A percentile compares a stretch with the other conserved stretches of the same genome.
phyloP scores from a whole-genome alignment of 2,329 filamentous ascomycete species.

The Zymoseptoria pseudotritici region DNA sequence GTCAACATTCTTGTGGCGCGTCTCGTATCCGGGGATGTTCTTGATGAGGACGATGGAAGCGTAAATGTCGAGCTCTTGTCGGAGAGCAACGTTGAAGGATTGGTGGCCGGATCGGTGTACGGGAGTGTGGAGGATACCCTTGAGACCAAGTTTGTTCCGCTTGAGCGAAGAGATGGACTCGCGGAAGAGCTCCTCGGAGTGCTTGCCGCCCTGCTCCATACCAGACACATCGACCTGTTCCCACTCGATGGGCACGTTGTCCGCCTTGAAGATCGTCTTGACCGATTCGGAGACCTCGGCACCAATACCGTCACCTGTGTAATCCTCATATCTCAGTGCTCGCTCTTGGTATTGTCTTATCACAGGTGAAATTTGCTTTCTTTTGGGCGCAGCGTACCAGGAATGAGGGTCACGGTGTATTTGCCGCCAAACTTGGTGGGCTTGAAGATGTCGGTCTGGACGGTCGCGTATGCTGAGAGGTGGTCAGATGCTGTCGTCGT shows the following conservation, averaged over 20 bases:
- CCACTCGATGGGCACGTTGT: constrained; percentile 98
- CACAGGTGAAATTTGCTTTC: constrained; percentile 15
- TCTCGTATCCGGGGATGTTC: constrained; percentile 98
- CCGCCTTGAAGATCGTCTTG: constrained; percentile 99
- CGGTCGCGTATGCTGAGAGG: constrained; percentile 59
- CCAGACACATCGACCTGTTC: constrained; percentile 96
- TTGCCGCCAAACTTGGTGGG: constrained; percentile 98
- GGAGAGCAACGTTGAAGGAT: constrained; percentile 98
- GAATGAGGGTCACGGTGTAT: constrained; percentile 97
- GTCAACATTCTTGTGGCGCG: constrained; percentile 93
- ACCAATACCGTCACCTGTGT: constrained; percentile 77
- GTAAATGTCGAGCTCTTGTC: constrained; percentile 99
- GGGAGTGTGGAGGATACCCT: constrained; percentile 97
- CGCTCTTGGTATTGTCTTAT: constrained; percentile 12
- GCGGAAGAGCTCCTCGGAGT: constrained; percentile 90
- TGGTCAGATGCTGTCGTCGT: constrained; percentile 17
- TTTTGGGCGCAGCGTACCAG: constrained; percentile 60
- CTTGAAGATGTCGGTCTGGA: constrained; percentile 96
- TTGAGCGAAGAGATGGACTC: constrained; percentile 91
- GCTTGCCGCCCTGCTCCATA: constrained; percentile 74
- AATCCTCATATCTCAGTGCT: neutral
- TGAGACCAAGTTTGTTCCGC: constrained; percentile 97
- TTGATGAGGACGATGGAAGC: constrained; percentile 96
- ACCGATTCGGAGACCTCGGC: constrained; percentile 96
- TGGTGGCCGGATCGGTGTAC: constrained; percentile 95